A percentile compares a stretch with the other conserved stretches of the same genome.
Conservation (phyloP, 2,329 filamentous ascomycete genomes). For the Sporothrix luriei region DNA sequence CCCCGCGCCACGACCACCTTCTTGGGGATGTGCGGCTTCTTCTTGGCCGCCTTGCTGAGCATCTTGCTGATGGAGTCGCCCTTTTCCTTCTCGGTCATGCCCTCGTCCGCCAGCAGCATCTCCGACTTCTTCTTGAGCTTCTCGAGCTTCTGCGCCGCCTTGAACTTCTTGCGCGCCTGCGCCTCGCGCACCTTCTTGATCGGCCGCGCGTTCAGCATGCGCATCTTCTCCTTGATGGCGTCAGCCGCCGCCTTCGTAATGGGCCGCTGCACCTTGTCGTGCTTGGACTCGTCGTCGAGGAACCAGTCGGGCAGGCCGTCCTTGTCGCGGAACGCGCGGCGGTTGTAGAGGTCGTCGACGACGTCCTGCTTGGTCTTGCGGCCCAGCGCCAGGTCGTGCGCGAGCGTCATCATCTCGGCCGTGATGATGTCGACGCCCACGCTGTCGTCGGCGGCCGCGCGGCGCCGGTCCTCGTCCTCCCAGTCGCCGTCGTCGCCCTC, state of each 20-base stretch:
- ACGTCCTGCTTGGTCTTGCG: constrained; percentile 78
- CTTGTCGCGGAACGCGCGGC: constrained; percentile 82
- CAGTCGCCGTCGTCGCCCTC: constrained; percentile 54
- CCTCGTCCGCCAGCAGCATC: constrained; percentile 82
- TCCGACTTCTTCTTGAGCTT: constrained; percentile 98
- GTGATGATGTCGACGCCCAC: constrained; percentile 92
- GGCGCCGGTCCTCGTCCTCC: constrained; percentile 65
- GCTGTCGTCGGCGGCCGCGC: constrained; percentile 61
- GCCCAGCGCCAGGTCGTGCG: constrained; percentile 86
- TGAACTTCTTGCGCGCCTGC: constrained; percentile 95
- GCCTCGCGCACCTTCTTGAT: constrained; percentile 99
- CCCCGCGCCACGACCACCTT: constrained; percentile 89
- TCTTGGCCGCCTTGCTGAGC: constrained; percentile 78
- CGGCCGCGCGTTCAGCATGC: constrained; percentile 88
- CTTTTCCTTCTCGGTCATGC: constrained; percentile 95
- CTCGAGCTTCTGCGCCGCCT: constrained; percentile 85
- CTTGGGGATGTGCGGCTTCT: constrained; percentile 80
- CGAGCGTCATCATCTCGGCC: constrained; percentile 98
- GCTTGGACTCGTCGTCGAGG: constrained; percentile 82
- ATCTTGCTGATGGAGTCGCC: constrained; percentile 78
- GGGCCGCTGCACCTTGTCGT: constrained; percentile 84
- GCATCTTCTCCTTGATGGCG: constrained; percentile 92
- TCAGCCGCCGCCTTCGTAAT: constrained; percentile 85
- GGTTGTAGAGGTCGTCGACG: constrained; percentile 91
- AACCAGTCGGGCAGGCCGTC: constrained; percentile 98